phyloP scores from a whole-genome alignment of 2,329 filamentous ascomycete genomes.

The Colletotrichum higginsianum region DNA sequence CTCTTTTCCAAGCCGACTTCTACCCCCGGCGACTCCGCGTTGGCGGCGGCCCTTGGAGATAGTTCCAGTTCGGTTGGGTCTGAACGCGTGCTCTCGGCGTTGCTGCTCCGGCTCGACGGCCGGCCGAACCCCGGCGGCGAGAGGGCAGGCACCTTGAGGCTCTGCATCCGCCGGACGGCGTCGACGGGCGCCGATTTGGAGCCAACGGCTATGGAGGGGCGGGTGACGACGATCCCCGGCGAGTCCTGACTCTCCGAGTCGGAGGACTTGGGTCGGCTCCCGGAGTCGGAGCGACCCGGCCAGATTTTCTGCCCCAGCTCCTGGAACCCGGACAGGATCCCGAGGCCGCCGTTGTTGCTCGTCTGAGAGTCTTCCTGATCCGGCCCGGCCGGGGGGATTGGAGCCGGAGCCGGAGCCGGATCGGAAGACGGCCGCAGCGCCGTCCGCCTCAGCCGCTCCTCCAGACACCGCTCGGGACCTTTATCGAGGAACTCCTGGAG shows the following conservation, averaged over 20 bases:
- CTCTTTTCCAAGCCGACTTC: conserved; percentile 2
- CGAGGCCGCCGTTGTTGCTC: conserved; percentile 13
- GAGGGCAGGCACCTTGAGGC: conserved; percentile 52
- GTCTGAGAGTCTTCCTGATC: background rate
- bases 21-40: background rate
- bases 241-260: conserved; percentile 44
- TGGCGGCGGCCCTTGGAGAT: conserved; percentile 43
- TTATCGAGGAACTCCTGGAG: conserved; percentile 68
- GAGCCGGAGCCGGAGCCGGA: background rate
- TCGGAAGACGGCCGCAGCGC: conserved; percentile 36
- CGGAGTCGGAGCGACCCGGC: conserved; percentile 18
- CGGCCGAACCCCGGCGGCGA: conserved; percentile 49
- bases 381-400: background rate
- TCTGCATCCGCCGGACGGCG: conserved; percentile 42
- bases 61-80: conserved; percentile 49
- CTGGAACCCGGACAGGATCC: conserved; percentile 18
- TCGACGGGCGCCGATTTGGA: conserved; percentile 28
- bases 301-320: conserved; percentile 24
- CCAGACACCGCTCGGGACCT: conserved; percentile 69
- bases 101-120: conserved; percentile 50
- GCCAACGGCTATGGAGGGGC: conserved; percentile 47
- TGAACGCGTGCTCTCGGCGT: conserved; percentile 48
- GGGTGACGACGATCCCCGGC: conserved; percentile 56
- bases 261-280: conserved; percentile 33
- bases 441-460: conserved; percentile 62